Evolutionary conservation across 2,329 filamentous ascomycete genomes (phyloP), one percentile per base, ranked within the genome.

Genomic region (Cladosporium sp.): DNA sequence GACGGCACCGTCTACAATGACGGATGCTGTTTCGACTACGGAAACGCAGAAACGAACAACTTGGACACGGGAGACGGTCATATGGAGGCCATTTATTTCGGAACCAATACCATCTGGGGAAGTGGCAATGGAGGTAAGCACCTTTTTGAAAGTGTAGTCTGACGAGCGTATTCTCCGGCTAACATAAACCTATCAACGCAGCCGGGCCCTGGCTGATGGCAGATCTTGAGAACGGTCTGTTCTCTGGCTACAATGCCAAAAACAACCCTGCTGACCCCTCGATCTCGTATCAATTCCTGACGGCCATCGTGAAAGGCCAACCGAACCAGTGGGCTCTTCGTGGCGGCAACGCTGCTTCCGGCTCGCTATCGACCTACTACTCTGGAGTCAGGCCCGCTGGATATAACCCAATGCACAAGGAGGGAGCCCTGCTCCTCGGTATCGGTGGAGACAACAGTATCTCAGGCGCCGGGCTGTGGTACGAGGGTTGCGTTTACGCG

Each of bases 51-150:
- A 56, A 68, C 63, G 8, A 72, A 60, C 59, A 71, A 61, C 42
- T 52, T 50, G 0, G 70, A 72, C 46, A 77, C 80, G 0, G 83
- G 83, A 2, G 76, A 78, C 49, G 83, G 80, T 13, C 82, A 85
- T 61, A 86, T 86, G 83, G 83, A 86, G 63, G 80, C 83, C 51
- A 80, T 86, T 54, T 86, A 85, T 73, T 85, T 75, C 59, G 83
- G 83, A 1, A 69, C 71, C 63, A 76, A 62, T 64, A 80, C 72
- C 0, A 54, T 54, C 58, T 84, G 80, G 78, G 82, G 82, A 14
- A 67, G 65, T 7, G 83, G 83, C 8, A 52, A 77, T 3, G 82
- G 82, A 42, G 74, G 59, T 41, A 28, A 4, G 22, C 1, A 7
- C n/a, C n/a, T n/a, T 28, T 28, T 28, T 28, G 22, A 28, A 28